A percentile compares a stretch with the other conserved stretches of the same genome.
Evolutionary conservation across 2,329 filamentous ascomycete genomes (phyloP).

Genomic region (Septoria petroselini): DNA sequence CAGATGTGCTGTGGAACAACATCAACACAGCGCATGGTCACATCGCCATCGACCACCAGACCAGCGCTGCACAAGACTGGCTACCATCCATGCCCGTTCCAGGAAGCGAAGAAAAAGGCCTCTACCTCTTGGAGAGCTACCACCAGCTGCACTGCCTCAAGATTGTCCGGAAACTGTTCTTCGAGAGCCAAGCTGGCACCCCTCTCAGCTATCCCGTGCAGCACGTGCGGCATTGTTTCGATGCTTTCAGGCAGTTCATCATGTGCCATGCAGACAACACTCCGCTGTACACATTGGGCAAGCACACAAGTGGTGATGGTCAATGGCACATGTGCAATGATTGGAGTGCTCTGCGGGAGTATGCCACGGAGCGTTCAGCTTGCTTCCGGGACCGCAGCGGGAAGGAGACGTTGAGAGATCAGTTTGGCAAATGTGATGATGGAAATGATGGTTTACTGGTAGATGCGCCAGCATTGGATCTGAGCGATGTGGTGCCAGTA

Average conservation of each 20-base stretch:
- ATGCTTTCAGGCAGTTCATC: conserved; percentile 23
- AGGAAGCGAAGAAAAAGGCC: conserved; percentile 4
- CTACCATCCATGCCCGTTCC: conserved; percentile 17
- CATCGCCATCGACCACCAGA: conserved; percentile 16
- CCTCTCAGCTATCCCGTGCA: conserved; percentile 16
- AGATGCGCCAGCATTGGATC: conserved; percentile 4
- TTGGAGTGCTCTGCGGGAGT: conserved; percentile 23
- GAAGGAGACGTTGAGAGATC: conserved; percentile 8
- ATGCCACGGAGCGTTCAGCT: conserved; percentile 19
- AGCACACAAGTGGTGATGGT: conserved; percentile 19
- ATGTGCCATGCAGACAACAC: conserved; percentile 20
- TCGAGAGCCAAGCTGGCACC: conserved; percentile 7
- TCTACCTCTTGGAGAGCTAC: conserved; percentile 23
- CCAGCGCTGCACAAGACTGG: conserved; percentile 11
- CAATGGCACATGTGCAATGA: conserved; percentile 20
- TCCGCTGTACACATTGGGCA: conserved; percentile 15
- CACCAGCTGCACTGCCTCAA: conserved; percentile 24
- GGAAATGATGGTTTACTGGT: conserved; percentile 17
- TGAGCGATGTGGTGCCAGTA: neutral
- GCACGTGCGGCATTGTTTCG: conserved; percentile 23
- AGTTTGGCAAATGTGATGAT: conserved; percentile 19
- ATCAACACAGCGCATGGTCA: conserved; percentile 20
- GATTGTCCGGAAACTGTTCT: conserved; percentile 15
- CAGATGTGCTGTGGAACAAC: conserved; percentile 15
- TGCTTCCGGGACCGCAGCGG: conserved; percentile 15